phyloP scores from a whole-genome alignment of 2,329 filamentous ascomycete genomes.

The Fusarium chaquense region DNA sequence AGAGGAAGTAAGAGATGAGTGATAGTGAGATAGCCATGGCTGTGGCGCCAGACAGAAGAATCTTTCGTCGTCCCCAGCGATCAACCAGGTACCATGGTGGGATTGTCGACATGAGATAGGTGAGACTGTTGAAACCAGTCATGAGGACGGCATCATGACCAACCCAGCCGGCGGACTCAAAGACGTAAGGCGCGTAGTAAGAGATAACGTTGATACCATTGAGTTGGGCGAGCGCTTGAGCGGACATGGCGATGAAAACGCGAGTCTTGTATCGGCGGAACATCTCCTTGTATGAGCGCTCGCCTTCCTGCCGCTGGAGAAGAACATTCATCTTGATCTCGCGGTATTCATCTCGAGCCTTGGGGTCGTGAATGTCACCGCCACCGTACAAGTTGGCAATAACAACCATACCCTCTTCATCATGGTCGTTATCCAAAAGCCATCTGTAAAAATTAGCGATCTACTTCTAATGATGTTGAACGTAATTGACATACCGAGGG shows the following conservation, averaged over 20 bases:
- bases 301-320: slow-evolving; percentile 92
- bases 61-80: slow-evolving; percentile 87
- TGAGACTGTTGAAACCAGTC: slow-evolving; percentile 94
- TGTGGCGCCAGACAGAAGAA: slow-evolving; percentile 88
- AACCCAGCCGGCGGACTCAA: slow-evolving; percentile 95
- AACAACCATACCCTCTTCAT: slow-evolving; percentile 97
- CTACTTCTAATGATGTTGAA: slow-evolving; percentile 17
- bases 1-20: slow-evolving; percentile 94
- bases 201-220: slow-evolving; percentile 99
- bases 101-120: slow-evolving; percentile 91
- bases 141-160: slow-evolving; percentile 93
- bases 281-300: slow-evolving; percentile 92
- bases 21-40: slow-evolving; percentile 91
- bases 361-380: slow-evolving; percentile 92
- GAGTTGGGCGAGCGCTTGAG: slow-evolving; percentile 92
- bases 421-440: slow-evolving; percentile 96
- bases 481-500: slow-evolving; percentile 73
- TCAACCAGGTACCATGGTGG: slow-evolving; percentile 98
- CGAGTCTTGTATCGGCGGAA: slow-evolving; percentile 91
- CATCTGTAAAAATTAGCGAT: slow-evolving; percentile 70
- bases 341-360: slow-evolving; percentile 94
- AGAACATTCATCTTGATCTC: slow-evolving; percentile 99
- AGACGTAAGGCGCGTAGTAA: slow-evolving; percentile 96
- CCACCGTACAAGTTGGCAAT: slow-evolving; percentile 97
- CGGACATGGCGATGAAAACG: slow-evolving; percentile 98